Evolutionary conservation across 2,329 filamentous ascomycete species (phyloP).

Genomic region (Chrysosporium keratinophilum): DNA sequence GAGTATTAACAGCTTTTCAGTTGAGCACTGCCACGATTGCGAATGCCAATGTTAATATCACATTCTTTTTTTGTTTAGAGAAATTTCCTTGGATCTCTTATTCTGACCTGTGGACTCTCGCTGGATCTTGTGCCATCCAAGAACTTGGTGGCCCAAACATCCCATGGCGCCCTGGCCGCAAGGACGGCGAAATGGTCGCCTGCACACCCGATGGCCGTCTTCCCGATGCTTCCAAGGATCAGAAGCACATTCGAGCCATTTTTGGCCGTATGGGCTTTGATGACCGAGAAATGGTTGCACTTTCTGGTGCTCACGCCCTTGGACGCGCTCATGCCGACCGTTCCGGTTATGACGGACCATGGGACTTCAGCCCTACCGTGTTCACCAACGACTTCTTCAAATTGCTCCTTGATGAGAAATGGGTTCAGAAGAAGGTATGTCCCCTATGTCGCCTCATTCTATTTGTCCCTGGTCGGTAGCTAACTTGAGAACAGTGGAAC

Average conservation of each 20-base stretch:
- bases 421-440: conserved; percentile 61
- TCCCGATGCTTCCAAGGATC: conserved; percentile 67
- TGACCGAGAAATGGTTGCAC: conserved; percentile 90
- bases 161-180: conserved; percentile 77
- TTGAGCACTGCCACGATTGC: neutral
- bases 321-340: conserved; percentile 85
- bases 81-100: conserved; percentile 94
- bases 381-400: conserved; percentile 93
- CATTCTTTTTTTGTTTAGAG: conserved; percentile 30
- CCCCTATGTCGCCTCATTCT: neutral
- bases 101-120: conserved; percentile 94
- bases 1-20: conserved; percentile 25
- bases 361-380: conserved; percentile 84
- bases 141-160: conserved; percentile 87
- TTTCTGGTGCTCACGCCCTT: conserved; percentile 74
- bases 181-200: conserved; percentile 65
- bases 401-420: conserved; percentile 82
- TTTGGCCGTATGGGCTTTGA: conserved; percentile 97
- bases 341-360: conserved; percentile 77
- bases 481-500: conserved; percentile 50
- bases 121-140: conserved; percentile 74
- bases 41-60: conserved; percentile 15
- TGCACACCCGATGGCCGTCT: conserved; percentile 92
- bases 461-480: neutral
- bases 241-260: conserved; percentile 76